Percentiles rank a stretch among this genome's conserved stretches.
phyloP scores from a whole-genome alignment of 306 rosid genomes.

The Comarum palustre region DNA sequence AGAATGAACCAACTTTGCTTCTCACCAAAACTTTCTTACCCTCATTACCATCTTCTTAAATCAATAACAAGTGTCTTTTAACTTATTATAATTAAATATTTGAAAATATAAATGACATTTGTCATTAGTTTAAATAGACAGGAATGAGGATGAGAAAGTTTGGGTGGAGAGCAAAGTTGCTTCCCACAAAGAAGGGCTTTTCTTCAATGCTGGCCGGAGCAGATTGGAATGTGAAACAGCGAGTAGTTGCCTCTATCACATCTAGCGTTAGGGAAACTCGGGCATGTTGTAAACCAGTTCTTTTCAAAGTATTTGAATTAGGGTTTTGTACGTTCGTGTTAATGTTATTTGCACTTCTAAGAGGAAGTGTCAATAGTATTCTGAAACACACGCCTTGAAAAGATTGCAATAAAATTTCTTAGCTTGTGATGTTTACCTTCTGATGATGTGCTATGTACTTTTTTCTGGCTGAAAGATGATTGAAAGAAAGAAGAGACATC shows the following conservation, averaged over 20 bases:
- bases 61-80: too few species aligned
- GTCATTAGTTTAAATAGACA: too few species aligned
- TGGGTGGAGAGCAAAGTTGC: too few species aligned
- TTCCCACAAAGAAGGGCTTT: neutral
- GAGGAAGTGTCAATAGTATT: neutral
- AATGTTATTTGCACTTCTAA: neutral
- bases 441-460: neutral
- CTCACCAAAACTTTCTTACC: too few species aligned
- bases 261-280: neutral
- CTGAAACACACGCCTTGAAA: neutral
- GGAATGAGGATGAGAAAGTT: too few species aligned
- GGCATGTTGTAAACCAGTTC: conserved; percentile 2
- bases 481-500: too few species aligned
- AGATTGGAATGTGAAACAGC: neutral
- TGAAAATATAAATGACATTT: too few species aligned
- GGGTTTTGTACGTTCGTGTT: neutral
- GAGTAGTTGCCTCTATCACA: neutral
- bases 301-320: conserved; percentile 1
- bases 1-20: too few species aligned
- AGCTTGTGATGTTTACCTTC: neutral
- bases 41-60: too few species aligned
- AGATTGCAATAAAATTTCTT: neutral
- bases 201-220: too few species aligned
- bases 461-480: too few species aligned
- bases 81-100: too few species aligned